Evolutionary conservation across 2,329 filamentous ascomycete genomes (phyloP).

Genomic region (Alternaria ethzedia): DNA sequence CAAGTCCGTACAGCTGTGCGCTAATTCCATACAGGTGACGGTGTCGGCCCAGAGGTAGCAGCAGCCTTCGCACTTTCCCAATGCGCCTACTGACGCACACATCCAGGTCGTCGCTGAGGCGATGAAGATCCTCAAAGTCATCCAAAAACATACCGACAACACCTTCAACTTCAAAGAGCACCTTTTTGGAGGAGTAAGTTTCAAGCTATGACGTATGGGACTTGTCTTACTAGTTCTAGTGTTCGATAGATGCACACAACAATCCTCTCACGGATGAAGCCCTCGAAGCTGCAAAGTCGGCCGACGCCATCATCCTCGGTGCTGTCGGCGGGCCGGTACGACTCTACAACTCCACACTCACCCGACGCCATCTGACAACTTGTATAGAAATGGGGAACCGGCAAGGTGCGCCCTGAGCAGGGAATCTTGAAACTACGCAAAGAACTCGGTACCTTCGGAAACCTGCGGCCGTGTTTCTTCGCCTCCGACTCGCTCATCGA

Average conservation of each 20-base stretch:
- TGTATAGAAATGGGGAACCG: slow-evolving; percentile 83
- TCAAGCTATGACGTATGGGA: background rate
- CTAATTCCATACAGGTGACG: slow-evolving; percentile 45
- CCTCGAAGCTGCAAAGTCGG: slow-evolving; percentile 79
- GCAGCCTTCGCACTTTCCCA: slow-evolving; percentile 1
- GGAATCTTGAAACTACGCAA: slow-evolving; percentile 90
- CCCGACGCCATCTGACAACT: slow-evolving; percentile 12
- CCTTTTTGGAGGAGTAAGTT: slow-evolving; percentile 85
- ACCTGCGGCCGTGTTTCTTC: slow-evolving; percentile 96
- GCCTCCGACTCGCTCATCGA: slow-evolving; percentile 79
- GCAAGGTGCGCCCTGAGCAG: slow-evolving; percentile 86
- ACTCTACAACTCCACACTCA: background rate
- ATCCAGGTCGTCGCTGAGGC: slow-evolving; percentile 79
- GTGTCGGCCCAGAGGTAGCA: slow-evolving; percentile 51
- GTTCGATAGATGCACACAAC: slow-evolving; percentile 84
- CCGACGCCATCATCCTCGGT: slow-evolving; percentile 89
- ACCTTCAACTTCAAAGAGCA: slow-evolving; percentile 92
- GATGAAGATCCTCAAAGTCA: slow-evolving; percentile 81
- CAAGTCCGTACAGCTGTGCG: background rate
- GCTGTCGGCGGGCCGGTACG: slow-evolving; percentile 89
- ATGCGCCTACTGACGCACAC: slow-evolving; percentile 23
- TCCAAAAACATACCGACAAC: slow-evolving; percentile 76
- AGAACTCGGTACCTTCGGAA: slow-evolving; percentile 92
- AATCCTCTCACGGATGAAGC: slow-evolving; percentile 81
- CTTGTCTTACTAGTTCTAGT: slow-evolving; percentile 58